Percentiles rank a stretch among this genome's conserved stretches.
Conservation (phyloP, 306 rosid species). For the Lupinus albus region DNA sequence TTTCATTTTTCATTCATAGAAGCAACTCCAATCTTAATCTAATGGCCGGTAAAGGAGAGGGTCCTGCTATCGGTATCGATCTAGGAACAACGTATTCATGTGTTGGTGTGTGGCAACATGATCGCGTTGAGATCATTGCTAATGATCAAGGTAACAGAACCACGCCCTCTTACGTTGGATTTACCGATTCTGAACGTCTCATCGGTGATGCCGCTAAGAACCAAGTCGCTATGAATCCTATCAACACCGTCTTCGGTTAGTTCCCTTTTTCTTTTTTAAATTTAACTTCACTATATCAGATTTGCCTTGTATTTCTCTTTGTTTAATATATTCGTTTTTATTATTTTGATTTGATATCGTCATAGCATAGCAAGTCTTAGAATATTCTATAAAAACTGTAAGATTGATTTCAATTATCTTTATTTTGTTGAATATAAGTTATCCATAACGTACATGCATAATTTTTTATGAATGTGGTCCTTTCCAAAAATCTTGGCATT, state of each 20-base stretch:
- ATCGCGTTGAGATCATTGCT: constrained; percentile 71
- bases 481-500: too few relatives aligned
- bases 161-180: constrained; percentile 66
- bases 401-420: too few relatives aligned
- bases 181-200: constrained; percentile 59
- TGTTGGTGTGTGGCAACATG: constrained; percentile 78
- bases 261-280: not conserved
- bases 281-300: too few relatives aligned
- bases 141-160: constrained; percentile 75
- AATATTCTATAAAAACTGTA: too few relatives aligned
- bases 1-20: not conserved
- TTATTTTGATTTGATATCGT: too few relatives aligned
- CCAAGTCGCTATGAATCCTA: constrained; percentile 82
- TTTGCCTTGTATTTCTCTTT: too few relatives aligned
- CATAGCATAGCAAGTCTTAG: too few relatives aligned
- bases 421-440: too few relatives aligned
- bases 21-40: too few relatives aligned
- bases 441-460: too few relatives aligned
- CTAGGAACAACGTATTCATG: constrained; percentile 73
- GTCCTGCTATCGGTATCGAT: constrained; percentile 78
- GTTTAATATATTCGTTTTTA: too few relatives aligned
- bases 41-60: constrained; percentile 74
- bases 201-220: constrained; percentile 77
- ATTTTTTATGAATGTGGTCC: too few relatives aligned
- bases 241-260: constrained; percentile 73